Percentiles rank a stretch among this genome's conserved stretches.
phyloP scores from a whole-genome alignment of 2,329 filamentous ascomycete genomes.

The Neofusicoccum cordaticola region DNA sequence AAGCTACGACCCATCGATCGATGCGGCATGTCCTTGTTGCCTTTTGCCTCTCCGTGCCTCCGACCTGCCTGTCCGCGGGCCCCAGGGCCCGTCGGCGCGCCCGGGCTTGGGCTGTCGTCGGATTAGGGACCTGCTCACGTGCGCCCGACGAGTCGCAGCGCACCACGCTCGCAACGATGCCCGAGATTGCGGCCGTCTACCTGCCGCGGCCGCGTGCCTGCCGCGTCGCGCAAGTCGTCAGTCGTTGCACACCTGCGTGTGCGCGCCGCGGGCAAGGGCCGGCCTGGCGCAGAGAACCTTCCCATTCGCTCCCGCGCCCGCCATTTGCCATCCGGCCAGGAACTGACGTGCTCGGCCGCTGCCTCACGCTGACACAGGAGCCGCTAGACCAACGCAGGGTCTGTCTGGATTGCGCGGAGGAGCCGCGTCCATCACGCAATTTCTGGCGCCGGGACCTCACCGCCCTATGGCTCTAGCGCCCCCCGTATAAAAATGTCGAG shows the following conservation, averaged over 20 bases:
- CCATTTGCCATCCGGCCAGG: constrained; percentile 6
- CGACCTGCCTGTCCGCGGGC: not conserved
- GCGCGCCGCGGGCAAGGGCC: not conserved
- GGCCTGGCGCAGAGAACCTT: not conserved
- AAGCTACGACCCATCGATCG: not conserved
- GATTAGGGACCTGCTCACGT: not conserved
- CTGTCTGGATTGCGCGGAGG: not conserved
- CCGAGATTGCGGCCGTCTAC: constrained; percentile 4
- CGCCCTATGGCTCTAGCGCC: not conserved
- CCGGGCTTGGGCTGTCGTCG: not conserved
- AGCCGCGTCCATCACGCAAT: constrained; percentile 17
- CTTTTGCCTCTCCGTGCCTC: not conserved
- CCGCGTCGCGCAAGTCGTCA: not conserved
- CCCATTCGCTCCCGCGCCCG: not conserved
- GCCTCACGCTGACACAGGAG: constrained; percentile 12
- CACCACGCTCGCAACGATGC: not conserved
- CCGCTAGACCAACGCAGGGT: not conserved
- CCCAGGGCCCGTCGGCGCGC: not conserved
- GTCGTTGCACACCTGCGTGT: not conserved
- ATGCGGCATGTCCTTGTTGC: not conserved
- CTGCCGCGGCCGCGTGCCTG: not conserved
- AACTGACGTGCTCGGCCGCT: constrained; percentile 15
- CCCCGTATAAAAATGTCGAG: constrained; percentile 8
- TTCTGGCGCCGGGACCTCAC: constrained; percentile 8
- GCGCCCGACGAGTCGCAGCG: not conserved